Conservation (phyloP, 2,329 filamentous ascomycete species). For the Aspergillus fumigatus region DNA sequence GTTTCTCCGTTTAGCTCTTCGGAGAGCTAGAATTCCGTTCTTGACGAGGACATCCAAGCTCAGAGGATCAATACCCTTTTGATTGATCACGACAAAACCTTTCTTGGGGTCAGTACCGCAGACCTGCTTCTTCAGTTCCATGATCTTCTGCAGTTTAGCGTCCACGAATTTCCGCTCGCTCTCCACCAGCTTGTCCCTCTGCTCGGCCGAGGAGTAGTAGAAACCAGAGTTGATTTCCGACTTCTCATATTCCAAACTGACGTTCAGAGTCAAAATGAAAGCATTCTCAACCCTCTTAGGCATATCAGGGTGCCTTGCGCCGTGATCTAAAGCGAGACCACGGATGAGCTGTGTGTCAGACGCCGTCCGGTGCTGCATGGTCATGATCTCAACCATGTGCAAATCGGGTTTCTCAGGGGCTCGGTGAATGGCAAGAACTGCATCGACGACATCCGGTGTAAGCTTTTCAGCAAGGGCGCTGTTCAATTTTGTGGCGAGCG, state of each 20-base stretch:
- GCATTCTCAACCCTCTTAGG: constrained; percentile 94
- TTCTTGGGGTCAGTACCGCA: constrained; percentile 92
- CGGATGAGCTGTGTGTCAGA: constrained; percentile 95
- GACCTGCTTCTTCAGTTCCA: constrained; percentile 95
- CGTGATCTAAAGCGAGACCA: constrained; percentile 89
- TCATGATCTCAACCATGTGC: constrained; percentile 99
- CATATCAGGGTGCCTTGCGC: constrained; percentile 96
- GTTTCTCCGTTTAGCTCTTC: constrained; percentile 94
- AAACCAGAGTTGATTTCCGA: constrained; percentile 98
- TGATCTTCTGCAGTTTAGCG: constrained; percentile 93
- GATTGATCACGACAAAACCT: constrained; percentile 96
- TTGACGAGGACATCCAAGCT: constrained; percentile 95
- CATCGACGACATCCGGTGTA: constrained; percentile 92
- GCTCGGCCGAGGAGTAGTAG: constrained; percentile 96
- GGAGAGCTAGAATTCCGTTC: constrained; percentile 92
- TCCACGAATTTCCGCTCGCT: constrained; percentile 95
- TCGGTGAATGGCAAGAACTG: constrained; percentile 90
- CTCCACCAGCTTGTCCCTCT: constrained; percentile 96
- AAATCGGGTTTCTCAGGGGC: constrained; percentile 87
- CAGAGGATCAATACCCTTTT: constrained; percentile 97
- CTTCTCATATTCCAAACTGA: constrained; percentile 98
- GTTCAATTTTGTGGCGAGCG: constrained; percentile 92
- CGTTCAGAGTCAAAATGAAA: constrained; percentile 89
- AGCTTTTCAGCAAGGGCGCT: constrained; percentile 81
- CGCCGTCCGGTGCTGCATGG: constrained; percentile 97